Base-by-base conservation (phyloP, 108 stramenopile genomes). In the Skeletonema menzelii region DNA sequence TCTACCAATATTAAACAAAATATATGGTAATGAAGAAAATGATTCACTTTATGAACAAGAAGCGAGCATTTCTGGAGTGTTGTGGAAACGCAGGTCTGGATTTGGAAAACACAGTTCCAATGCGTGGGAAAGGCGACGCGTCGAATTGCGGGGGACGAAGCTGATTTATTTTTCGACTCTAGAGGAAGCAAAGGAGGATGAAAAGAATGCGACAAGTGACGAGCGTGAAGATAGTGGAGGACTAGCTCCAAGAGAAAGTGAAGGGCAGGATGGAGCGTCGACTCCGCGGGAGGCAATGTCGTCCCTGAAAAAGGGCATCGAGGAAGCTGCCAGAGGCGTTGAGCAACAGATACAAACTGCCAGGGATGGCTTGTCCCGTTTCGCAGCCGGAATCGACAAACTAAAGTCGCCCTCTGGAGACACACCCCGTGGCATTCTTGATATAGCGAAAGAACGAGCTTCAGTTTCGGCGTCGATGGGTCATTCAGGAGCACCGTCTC, bases 371-470 rank as follows among this genome's bases (percentile, higher is more conserved):
- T 37, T 76, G 0, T 60, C 64, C 20, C 65, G 74, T 14, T 46
- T 77, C 32, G 75, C 76, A 32, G 56, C 64, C 17, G 80, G 73
- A 59, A 42, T 72, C 14, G 80, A 77, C 49, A 53, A 53, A 22
- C 28, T 58, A 22, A 77, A 67, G 42, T 49, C 68, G 8, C 19
- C 40, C 8, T 55, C 64, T 40, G 53, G 65, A 27, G 67, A 70
- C 24, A 37, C 65, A 44, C 90, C 88, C 11, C 83, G 89, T 49
- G 93, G 93, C 26, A 63, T 85, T 34, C 69, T 95, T 30, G 93
- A 95, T 73, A 62, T 95, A 27, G 60, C 77, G 56, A 92, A 92
- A 67, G 93, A 95, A 69, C 79, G 82, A 47, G 93, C 91, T 7
- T 72, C 67, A 35, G 86, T 91, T 15, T 68, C 79, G 22, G 91